phyloP scores from a whole-genome alignment of 768 basidiomycete species.

The Coprinopsis cinerea region DNA sequence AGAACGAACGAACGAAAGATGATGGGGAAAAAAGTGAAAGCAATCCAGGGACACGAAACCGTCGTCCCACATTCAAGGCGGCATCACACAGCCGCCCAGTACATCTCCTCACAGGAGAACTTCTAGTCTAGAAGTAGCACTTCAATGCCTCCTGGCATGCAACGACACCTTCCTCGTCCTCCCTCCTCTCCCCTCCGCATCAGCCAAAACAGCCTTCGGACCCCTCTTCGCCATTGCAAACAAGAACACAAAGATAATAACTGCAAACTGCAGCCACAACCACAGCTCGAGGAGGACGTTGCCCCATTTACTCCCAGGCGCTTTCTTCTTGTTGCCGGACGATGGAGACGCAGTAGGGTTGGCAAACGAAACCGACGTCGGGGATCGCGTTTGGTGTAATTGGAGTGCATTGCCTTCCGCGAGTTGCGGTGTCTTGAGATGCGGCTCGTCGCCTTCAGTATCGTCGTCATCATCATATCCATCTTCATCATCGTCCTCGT shows the following conservation, averaged over 20 bases:
- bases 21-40: no score
- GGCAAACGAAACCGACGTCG: neutral
- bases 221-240: constrained; percentile 78
- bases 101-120: no score
- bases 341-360: neutral
- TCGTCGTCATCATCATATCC: constrained; percentile 6
- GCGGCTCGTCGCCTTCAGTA: neutral
- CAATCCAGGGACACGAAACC: no score
- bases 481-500: constrained; percentile 8
- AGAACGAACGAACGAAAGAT: no score
- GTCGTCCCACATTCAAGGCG: no score
- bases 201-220: constrained; percentile 59
- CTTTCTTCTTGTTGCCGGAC: neutral
- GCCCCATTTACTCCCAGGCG: constrained; percentile 16
- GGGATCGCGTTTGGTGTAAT: constrained; percentile 6
- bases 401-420: constrained; percentile 13
- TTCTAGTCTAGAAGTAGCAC: neutral
- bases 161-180: constrained; percentile 15
- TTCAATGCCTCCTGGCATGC: neutral
- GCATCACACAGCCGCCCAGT: no score
- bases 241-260: constrained; percentile 72
- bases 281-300: constrained; percentile 64
- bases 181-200: constrained; percentile 28
- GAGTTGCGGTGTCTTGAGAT: constrained; percentile 3
- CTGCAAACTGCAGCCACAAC: constrained; percentile 78